Base-by-base conservation (phyloP, 441 rosid species). In the Populus tomentosa region DNA sequence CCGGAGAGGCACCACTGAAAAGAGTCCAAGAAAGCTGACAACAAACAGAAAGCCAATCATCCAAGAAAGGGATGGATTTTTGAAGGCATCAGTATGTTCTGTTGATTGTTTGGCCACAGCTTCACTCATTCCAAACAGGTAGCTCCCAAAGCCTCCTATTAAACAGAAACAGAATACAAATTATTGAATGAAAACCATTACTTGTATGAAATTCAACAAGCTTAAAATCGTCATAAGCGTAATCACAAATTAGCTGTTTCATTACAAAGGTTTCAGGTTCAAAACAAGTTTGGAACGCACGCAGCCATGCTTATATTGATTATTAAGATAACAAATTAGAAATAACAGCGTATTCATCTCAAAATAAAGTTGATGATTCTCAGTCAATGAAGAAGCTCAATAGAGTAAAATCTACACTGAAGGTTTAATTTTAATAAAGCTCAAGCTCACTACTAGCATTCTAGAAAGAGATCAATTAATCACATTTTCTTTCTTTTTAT, bases 11-110 rank as follows among this genome's bases (percentile, higher is more conserved):
- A 95, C 91, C 64, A 93, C 95, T 0, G 98, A 88, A 85, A 92
- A 93, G 84, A 95, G 97, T 73, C 99, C 99, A 67, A 91, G 90
- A 83, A 95, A 95, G 88, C 98, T 95, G 72, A 92, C 99, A 64
- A 90, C 85, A 72, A 95, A 92, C 35, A 95, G 93, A 81, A 93
- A 95, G 74, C 86, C 89, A 20, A 95, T 86, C 71, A 95, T 92
- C 99, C 98, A 95, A 70, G 84, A 82, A 6, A 93, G 67, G 3
- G 92, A 83, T 8, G 92, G 99, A 70, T 92, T 56, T 85, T 92
- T 95, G 69, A 80, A 71, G 68, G 89, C 88, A 73, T 74, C 79
- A 5, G 9, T 36, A 30, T 74, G 80, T 62, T 89, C 93, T 56
- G 78, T 84, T 70, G 93, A 80, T 50, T 86, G 89, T 2, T 72